Evolutionary conservation across 2,329 filamentous ascomycete genomes (phyloP), one percentile per base, ranked within the genome.

Genomic region (Penicillium frequentans): DNA sequence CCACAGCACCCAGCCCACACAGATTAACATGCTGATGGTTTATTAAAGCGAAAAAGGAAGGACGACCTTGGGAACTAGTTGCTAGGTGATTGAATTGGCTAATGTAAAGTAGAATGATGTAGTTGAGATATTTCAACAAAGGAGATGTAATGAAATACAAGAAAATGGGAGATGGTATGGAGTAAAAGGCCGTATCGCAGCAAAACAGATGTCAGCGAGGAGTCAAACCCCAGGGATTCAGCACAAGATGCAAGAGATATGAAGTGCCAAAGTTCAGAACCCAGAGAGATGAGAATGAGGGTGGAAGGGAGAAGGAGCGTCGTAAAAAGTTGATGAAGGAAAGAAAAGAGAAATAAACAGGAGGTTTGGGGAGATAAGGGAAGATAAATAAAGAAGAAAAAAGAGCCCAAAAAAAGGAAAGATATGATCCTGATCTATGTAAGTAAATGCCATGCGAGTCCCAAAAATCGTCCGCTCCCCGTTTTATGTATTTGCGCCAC

Each of bases 401-500:
- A 49, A 52, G 19, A 42, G 19, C 19, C n/a, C 56, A 49, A 60
- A 58, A 58, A 59, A 59, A 65, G 59, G 56, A 71, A 69, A 71
- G 61, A 70, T 66, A 68, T 70, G 66, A 72, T 68, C 65, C 68
- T 69, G 65, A 68, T 73, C 68, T 72, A 72, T 73, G 68, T 71
- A 70, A 64, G 59, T 64, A 63, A 58, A 72, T 73, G 70, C 71
- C 71, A 71, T 73, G 71, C 67, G 66, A 72, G 64, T 70, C 68
- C 68, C 68, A 73, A 68, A 72, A 69, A 68, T 68, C 67, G 67
- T 68, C 69, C 64, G 69, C 68, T 71, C 67, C 67, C 68, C 70
- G 62, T 72, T 73, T 73, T 71, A 72, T 70, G 62, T 70, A 70
- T 66, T 70, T 71, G 70, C 71, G 70, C 70, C 70, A 65, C 66